Evolutionary conservation across 306 rosid species (phyloP), one percentile per base, ranked within the genome.

Genomic region (Lathyrus aphaca): DNA sequence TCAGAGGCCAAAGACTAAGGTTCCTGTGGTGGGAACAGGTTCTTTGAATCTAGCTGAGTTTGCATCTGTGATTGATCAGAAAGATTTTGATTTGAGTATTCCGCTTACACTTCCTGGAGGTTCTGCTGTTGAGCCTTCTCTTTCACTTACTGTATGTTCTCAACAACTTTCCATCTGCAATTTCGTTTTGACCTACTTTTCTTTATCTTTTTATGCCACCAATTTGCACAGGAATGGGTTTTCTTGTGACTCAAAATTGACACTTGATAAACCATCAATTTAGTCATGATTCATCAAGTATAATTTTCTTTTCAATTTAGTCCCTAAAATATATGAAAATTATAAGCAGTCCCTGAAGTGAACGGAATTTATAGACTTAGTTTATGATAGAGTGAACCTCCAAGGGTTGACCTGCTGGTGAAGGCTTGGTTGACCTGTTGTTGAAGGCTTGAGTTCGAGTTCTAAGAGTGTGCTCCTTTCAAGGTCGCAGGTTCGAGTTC

Each of bases 31-130:
- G 14, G 99, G 99, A 59, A 83, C 84, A 3, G 93, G 90, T 11
- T 82, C 91, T 10, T 77, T 95, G 91, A 95, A 95, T 71, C 84
- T 95, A 66, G 89, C 99, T 55, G 99, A 95, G 58, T 86, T 75
- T 70, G 86, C 92, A 68, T 81, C 85, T n/a, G 87, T 66, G 2
- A 80, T 84, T 69, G 96, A 91, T 79, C 75, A 89, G 74, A 87
- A 84, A 7, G 96, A 95, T 77, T 78, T 87, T 68, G 87, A 91
- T 53, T 77, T 95, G 39, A 86, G 67, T 80, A 77, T 95, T 64
- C 96, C 96, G 18, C 83, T 95, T 29, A 74, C 79, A 2, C 70
- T 85, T 13, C 67, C 84, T 55, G 89, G 83, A 0, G 63, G 70
- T 72, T 55, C 85, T 59, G 55, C 86, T 59, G 76, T 63, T 29